Conservation (phyloP, 805 yeast genomes). For the Teunomyces barrocoloradensis region DNA sequence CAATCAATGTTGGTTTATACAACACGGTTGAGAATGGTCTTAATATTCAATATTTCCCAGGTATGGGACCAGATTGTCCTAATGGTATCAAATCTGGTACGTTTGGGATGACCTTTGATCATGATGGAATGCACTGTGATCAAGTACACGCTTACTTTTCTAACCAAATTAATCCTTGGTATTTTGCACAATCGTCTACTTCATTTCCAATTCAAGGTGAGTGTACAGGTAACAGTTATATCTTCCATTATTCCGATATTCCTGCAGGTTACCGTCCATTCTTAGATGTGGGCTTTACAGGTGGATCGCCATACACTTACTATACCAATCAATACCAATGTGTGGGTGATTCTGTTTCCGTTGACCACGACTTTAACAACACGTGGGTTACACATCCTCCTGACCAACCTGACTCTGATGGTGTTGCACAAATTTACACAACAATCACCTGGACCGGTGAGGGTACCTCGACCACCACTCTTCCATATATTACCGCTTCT, state of each 20-base stretch:
- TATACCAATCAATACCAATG: background rate
- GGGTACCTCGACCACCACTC: conserved; percentile 17
- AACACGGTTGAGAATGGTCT: conserved; percentile 13
- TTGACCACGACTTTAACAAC: conserved; percentile 4
- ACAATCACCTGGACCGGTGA: conserved; percentile 8
- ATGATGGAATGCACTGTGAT: too few relatives aligned
- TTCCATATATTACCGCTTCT: background rate
- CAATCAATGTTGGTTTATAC: conserved; percentile 13
- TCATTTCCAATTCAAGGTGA: conserved; percentile 2
- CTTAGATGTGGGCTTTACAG: background rate
- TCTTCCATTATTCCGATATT: conserved; percentile 14
- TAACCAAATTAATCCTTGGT: conserved; percentile 23
- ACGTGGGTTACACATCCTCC: background rate
- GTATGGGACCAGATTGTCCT: too few relatives aligned
- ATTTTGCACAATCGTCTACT: conserved; percentile 9
- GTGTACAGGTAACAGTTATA: background rate
- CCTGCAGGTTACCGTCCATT: conserved; percentile 29
- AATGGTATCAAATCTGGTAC: too few relatives aligned
- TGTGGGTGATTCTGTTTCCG: background rate
- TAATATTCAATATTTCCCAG: too few relatives aligned
- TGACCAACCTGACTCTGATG: background rate
- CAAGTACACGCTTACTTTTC: too few relatives aligned
- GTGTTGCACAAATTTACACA: background rate
- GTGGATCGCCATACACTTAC: background rate
- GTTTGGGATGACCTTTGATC: too few relatives aligned